These are phyloP conservation scores for Tricholoma matsutake DNA, from an alignment of 768 basidiomycete genomes.

Conservation along the genomic window DNA sequence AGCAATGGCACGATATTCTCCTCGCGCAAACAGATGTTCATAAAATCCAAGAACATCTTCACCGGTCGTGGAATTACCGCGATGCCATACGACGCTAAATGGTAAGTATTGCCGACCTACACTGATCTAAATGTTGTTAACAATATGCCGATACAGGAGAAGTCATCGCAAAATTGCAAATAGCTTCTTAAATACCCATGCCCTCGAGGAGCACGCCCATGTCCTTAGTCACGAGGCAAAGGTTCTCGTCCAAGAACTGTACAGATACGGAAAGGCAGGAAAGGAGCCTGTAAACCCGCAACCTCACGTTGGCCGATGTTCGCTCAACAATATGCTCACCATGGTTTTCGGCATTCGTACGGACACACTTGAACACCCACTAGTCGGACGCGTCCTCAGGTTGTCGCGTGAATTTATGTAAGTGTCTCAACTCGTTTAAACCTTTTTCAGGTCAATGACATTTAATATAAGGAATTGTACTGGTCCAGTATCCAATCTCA, in stretches of 20 bases:
- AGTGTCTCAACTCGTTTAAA: slow-evolving; percentile 12
- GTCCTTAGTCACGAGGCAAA: slow-evolving; percentile 39
- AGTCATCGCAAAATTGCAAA: slow-evolving; percentile 41
- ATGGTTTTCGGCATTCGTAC: slow-evolving; percentile 44
- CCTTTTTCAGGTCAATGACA: slow-evolving; percentile 3
- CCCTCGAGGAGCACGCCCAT: slow-evolving; percentile 26
- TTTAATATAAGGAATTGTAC: slow-evolving; percentile 32
- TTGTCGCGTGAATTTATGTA: slow-evolving; percentile 47
- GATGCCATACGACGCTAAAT: slow-evolving; percentile 40
- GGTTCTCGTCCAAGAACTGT: slow-evolving; percentile 37
- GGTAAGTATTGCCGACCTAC: slow-evolving; percentile 19
- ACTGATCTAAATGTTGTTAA: not conserved
- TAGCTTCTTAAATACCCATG: slow-evolving; percentile 28
- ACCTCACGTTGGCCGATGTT: slow-evolving; percentile 36
- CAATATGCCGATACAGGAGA: slow-evolving; percentile 25
- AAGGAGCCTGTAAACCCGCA: slow-evolving; percentile 35
- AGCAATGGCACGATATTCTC: slow-evolving; percentile 46
- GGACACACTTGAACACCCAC: slow-evolving; percentile 33
- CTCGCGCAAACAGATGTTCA: slow-evolving; percentile 42
- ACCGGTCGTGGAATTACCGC: slow-evolving; percentile 42
- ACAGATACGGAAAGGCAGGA: slow-evolving; percentile 30
- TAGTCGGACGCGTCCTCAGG: slow-evolving; percentile 33
- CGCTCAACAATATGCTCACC: slow-evolving; percentile 43
- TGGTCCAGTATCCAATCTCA: slow-evolving; percentile 42
- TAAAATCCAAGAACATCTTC: slow-evolving; percentile 45